Percentiles rank a stretch among this genome's conserved stretches.
phyloP scores from a whole-genome alignment of 768 basidiomycete species.

The Russula earlei region DNA sequence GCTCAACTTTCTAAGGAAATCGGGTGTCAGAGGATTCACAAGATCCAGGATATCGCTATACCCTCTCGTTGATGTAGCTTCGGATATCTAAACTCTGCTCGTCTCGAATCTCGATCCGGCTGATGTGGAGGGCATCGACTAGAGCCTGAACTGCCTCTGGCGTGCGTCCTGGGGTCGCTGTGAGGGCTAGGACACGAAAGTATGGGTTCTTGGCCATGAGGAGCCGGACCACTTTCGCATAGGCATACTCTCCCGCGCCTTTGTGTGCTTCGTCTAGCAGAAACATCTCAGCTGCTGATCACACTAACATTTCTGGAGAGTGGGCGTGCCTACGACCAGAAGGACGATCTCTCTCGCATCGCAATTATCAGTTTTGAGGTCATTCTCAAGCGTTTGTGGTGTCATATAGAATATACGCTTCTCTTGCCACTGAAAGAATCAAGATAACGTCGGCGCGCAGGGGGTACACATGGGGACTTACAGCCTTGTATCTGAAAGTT shows the following conservation, averaged over 20 bases:
- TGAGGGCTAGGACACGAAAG: constrained; percentile 87
- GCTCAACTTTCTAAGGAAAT: constrained; percentile 49
- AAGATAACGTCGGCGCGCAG: not conserved
- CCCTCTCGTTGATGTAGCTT: constrained; percentile 84
- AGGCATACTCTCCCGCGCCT: constrained; percentile 88
- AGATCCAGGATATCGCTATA: constrained; percentile 20
- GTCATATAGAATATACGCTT: constrained; percentile 94
- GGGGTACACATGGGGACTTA: constrained; percentile 28
- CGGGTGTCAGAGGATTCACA: not conserved
- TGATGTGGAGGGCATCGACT: constrained; percentile 90
- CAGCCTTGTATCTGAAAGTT: constrained; percentile 46
- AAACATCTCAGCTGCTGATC: not conserved
- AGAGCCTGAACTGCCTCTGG: constrained; percentile 83
- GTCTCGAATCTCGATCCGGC: constrained; percentile 88
- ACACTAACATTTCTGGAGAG: not conserved
- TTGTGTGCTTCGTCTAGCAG: constrained; percentile 85
- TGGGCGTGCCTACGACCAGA: constrained; percentile 67
- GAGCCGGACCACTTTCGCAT: constrained; percentile 78
- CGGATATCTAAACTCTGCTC: constrained; percentile 83
- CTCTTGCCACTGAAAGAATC: constrained; percentile 51
- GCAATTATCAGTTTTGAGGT: constrained; percentile 61
- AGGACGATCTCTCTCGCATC: constrained; percentile 76
- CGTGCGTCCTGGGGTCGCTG: constrained; percentile 86
- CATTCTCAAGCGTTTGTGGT: constrained; percentile 88
- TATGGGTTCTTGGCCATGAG: constrained; percentile 93